Conservation (phyloP, 228 moss, liverwort and hornwort species). For the Sphagnum magellanicum region DNA sequence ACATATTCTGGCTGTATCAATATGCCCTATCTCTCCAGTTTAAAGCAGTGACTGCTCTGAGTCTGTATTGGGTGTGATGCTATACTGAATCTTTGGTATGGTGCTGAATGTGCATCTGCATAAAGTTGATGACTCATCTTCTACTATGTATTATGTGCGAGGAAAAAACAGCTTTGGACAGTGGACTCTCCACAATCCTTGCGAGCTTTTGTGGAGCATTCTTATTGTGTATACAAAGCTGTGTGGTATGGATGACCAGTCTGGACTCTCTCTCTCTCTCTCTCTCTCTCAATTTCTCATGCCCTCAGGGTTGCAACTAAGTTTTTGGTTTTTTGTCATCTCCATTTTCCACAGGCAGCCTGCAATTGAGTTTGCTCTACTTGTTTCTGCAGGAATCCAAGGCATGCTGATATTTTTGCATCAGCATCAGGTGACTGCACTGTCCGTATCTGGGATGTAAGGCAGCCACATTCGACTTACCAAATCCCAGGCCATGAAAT, state of each 20-base stretch:
- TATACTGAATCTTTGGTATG: no score
- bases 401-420: conserved; percentile 90
- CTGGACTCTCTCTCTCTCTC: neutral
- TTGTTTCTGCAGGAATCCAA: conserved; percentile 60
- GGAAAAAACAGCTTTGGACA: conserved; percentile 71
- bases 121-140: no score
- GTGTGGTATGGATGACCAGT: conserved; percentile 39
- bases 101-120: no score
- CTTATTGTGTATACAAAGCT: conserved; percentile 93
- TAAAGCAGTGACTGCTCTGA: no score
- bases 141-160: neutral
- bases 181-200: conserved; percentile 68
- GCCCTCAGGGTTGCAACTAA: neutral
- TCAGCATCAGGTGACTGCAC: conserved; percentile 97
- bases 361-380: no score
- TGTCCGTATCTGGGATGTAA: conserved; percentile 88
- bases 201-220: conserved; percentile 86
- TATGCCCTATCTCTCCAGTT: no score
- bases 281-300: neutral
- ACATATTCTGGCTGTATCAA: no score
- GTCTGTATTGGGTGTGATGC: no score
- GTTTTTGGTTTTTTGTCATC: no score
- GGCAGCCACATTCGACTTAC: conserved; percentile 68
- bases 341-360: no score
- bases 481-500: conserved; percentile 89